Conservation (phyloP, 805 yeast genomes). For the Myxozyma udenii region DNA sequence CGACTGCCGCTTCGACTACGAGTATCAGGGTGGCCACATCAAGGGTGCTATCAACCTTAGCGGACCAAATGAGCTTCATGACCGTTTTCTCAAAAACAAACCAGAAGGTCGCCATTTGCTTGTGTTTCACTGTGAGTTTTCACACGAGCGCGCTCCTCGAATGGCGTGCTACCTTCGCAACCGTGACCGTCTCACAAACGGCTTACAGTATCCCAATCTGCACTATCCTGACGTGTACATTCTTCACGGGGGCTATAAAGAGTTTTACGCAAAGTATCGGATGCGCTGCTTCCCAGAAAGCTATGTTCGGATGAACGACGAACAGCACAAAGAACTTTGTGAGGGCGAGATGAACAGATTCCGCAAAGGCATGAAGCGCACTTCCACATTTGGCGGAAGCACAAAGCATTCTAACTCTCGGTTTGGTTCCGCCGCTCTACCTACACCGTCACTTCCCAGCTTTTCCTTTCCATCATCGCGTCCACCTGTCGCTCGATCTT, state of each 20-base stretch:
- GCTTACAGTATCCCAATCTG: slow-evolving; percentile 72
- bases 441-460: slow-evolving; percentile 20
- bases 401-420: slow-evolving; percentile 6
- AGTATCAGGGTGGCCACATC: slow-evolving; percentile 90
- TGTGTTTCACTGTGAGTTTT: slow-evolving; percentile 92
- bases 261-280: slow-evolving; percentile 60
- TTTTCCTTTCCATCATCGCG: slow-evolving; percentile 28
- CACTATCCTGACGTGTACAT: slow-evolving; percentile 86
- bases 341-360: slow-evolving; percentile 55
- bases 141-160: slow-evolving; percentile 88
- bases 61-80: slow-evolving; percentile 65
- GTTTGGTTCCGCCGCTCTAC: slow-evolving; percentile 19
- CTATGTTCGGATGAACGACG: slow-evolving; percentile 83
- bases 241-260: slow-evolving; percentile 86
- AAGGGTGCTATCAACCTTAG: slow-evolving; percentile 75
- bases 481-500: too few species aligned
- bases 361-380: slow-evolving; percentile 43
- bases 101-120: slow-evolving; percentile 48
- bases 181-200: slow-evolving; percentile 72
- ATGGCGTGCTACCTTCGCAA: slow-evolving; percentile 84
- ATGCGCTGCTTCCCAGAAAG: slow-evolving; percentile 67
- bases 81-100: slow-evolving; percentile 44
- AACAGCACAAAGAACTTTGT: slow-evolving; percentile 45
- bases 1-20: slow-evolving; percentile 92
- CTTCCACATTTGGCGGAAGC: slow-evolving; percentile 9